phyloP scores from a whole-genome alignment of 2,329 filamentous ascomycete species.

The Arthrobotrys conoides region DNA sequence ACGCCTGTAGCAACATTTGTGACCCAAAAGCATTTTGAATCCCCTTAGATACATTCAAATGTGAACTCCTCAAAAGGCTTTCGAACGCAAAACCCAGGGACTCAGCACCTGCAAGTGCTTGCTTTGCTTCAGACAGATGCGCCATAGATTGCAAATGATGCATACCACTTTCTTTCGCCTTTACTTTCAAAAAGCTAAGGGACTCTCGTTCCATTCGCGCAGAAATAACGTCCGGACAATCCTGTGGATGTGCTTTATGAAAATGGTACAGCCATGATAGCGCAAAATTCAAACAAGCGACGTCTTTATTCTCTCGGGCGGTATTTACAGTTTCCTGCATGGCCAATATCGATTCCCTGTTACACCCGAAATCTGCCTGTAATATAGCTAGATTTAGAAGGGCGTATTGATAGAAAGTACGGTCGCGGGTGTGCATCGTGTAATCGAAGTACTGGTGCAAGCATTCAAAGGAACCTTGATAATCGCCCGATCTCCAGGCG shows the following conservation, averaged over 20 bases:
- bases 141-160: constrained; percentile 87
- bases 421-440: constrained; percentile 86
- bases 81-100: constrained; percentile 73
- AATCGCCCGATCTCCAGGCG: constrained; percentile 91
- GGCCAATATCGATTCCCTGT: constrained; percentile 88
- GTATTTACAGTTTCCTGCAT: constrained; percentile 96
- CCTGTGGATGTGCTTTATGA: constrained; percentile 82
- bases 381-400: constrained; percentile 92
- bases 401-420: constrained; percentile 93
- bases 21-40: constrained; percentile 80
- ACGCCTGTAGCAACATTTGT: constrained; percentile 79
- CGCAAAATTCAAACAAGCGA: constrained; percentile 92
- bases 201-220: constrained; percentile 85
- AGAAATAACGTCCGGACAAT: constrained; percentile 80
- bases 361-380: constrained; percentile 94
- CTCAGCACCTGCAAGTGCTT: constrained; percentile 77
- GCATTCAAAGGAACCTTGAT: constrained; percentile 88
- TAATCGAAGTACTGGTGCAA: constrained; percentile 98
- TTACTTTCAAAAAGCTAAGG: constrained; percentile 84
- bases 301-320: constrained; percentile 93
- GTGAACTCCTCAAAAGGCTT: constrained; percentile 83
- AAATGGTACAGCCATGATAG: constrained; percentile 97
- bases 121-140: constrained; percentile 85
- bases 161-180: constrained; percentile 88
- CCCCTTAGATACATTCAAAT: constrained; percentile 83